These are phyloP conservation scores for Phytophthora sojae DNA, from an alignment of 352 stramenopile genomes.

Conservation along the genomic window DNA sequence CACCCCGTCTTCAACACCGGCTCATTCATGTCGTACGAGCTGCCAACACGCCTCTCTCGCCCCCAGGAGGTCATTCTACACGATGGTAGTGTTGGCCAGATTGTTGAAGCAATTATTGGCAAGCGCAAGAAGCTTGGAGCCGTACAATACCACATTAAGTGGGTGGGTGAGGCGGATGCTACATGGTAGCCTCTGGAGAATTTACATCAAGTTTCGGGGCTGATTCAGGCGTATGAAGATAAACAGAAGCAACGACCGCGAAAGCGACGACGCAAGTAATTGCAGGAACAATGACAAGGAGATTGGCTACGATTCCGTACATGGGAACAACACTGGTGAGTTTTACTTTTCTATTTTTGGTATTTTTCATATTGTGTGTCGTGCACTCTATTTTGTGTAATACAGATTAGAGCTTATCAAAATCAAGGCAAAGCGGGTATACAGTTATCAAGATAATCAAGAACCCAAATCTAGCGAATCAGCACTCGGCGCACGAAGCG, in stretches of 20 bases:
- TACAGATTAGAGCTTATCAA: neutral
- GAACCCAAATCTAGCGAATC: neutral
- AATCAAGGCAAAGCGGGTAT: neutral
- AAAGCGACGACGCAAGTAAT: neutral
- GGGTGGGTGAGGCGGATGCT: neutral
- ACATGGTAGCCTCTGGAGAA: neutral
- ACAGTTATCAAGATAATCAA: neutral
- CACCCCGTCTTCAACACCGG: no score
- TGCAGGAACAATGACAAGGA: neutral
- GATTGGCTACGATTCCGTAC: neutral
- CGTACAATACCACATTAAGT: neutral
- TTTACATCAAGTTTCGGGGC: neutral
- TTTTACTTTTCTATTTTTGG: neutral
- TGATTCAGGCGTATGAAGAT: constrained; percentile 1
- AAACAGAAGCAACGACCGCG: neutral
- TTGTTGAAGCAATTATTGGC: constrained; percentile 6
- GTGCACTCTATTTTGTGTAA: neutral
- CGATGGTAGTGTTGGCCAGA: constrained; percentile 5
- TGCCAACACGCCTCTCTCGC: neutral
- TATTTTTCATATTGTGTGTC: neutral
- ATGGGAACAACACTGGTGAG: neutral
- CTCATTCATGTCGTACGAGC: constrained; percentile 5
- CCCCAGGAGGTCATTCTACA: neutral
- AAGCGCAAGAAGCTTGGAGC: neutral
- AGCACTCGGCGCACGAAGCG: neutral